phyloP scores from a whole-genome alignment of 2,329 filamentous ascomycete species.

The Arthrocladium fulminans region DNA sequence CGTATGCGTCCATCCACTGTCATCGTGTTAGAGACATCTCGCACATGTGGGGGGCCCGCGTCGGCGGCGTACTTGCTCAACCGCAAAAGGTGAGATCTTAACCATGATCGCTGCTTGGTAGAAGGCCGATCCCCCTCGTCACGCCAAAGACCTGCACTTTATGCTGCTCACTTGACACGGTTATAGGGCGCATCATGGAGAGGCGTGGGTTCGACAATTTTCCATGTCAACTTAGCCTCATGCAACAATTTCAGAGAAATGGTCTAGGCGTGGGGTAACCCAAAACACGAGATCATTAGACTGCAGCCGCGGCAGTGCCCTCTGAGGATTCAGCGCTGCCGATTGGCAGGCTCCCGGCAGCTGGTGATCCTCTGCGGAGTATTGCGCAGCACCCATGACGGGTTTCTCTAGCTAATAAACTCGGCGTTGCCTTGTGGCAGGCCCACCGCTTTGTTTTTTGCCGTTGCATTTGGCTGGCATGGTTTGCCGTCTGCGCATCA shows the following conservation, averaged over 20 bases:
- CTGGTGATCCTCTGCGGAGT: not conserved
- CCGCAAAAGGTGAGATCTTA: constrained; percentile 10
- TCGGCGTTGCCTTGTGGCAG: not conserved
- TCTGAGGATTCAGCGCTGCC: not conserved
- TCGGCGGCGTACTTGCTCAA: constrained; percentile 7
- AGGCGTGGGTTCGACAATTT: too few relatives aligned
- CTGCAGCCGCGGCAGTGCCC: too few relatives aligned
- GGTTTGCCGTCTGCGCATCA: constrained; percentile 2
- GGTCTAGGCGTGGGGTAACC: too few relatives aligned
- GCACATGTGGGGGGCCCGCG: not conserved
- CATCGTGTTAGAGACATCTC: not conserved
- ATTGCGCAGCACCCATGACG: not conserved
- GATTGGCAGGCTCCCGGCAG: not conserved
- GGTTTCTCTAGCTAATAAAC: not conserved
- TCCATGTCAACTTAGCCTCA: too few relatives aligned
- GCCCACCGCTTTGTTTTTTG: not conserved
- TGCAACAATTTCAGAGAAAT: too few relatives aligned
- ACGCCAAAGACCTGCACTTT: too few relatives aligned
- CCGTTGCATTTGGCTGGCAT: not conserved
- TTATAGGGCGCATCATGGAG: too few relatives aligned
- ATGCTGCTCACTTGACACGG: too few relatives aligned
- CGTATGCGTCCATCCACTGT: constrained; percentile 52
- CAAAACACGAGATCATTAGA: too few relatives aligned
- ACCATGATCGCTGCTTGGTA: constrained; percentile 6
- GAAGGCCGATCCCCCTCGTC: too few relatives aligned